Percentiles rank a stretch among this genome's conserved stretches.
Evolutionary conservation across 208 protist species (phyloP).

Genomic region (Balamuthia mandrillaris): DNA sequence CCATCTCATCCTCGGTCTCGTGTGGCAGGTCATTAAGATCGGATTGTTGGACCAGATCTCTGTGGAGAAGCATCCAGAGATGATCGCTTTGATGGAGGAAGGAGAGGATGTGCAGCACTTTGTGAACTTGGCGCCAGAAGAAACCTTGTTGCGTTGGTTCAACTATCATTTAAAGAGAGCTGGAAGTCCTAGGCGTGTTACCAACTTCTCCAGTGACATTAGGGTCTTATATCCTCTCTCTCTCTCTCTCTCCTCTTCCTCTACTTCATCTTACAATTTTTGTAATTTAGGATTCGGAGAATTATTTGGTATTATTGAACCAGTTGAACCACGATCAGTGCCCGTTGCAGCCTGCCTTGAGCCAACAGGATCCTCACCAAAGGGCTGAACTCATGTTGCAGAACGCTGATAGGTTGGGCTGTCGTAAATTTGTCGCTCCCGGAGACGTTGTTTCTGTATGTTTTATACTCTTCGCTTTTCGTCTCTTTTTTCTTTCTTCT

Average conservation of each 20-base stretch:
- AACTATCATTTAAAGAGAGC: slow-evolving; percentile 71
- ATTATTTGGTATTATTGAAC: background rate
- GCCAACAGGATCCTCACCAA: slow-evolving; percentile 44
- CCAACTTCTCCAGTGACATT: slow-evolving; percentile 63
- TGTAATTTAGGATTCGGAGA: background rate
- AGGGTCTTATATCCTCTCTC: slow-evolving; percentile 37
- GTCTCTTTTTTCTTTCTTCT: no score
- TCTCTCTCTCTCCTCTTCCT: background rate
- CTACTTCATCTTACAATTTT: background rate
- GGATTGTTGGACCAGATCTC: slow-evolving; percentile 57
- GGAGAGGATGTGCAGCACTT: slow-evolving; percentile 66
- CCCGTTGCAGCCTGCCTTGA: background rate
- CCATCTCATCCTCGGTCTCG: slow-evolving; percentile 42
- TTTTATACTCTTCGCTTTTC: no score
- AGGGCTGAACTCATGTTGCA: slow-evolving; percentile 71
- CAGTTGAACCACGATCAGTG: background rate
- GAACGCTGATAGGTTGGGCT: slow-evolving; percentile 77
- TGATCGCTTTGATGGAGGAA: slow-evolving; percentile 63
- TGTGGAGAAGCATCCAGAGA: slow-evolving; percentile 61
- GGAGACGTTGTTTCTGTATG: slow-evolving; percentile 56
- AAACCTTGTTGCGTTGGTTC: slow-evolving; percentile 70
- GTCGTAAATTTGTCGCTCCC: slow-evolving; percentile 74
- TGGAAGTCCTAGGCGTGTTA: slow-evolving; percentile 36
- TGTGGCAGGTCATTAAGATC: slow-evolving; percentile 65
- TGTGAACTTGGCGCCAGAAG: slow-evolving; percentile 63